Evolutionary conservation across 805 yeast species (phyloP).

Genomic region (Saccharomycopsis schoenii): DNA sequence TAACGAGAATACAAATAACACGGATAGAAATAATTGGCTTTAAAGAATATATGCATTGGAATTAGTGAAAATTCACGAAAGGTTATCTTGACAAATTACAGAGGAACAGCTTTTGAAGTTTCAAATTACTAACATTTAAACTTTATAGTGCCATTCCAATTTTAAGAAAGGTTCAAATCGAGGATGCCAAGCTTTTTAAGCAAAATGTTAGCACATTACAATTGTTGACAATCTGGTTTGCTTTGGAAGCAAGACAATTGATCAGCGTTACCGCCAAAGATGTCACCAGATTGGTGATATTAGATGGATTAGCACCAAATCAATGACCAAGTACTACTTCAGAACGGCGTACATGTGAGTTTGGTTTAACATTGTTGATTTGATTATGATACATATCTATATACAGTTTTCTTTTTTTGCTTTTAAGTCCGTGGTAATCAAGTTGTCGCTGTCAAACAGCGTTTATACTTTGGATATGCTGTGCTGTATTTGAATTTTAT

Average conservation of each 20-base stretch:
- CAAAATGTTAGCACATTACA: slow-evolving; percentile 21
- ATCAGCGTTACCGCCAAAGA: slow-evolving; percentile 77
- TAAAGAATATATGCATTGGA: too few relatives aligned
- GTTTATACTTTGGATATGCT: too few relatives aligned
- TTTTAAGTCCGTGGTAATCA: too few relatives aligned
- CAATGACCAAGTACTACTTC: not conserved
- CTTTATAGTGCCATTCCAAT: slow-evolving; percentile 65
- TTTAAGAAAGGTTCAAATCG: slow-evolving; percentile 66
- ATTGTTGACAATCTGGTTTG: slow-evolving; percentile 83
- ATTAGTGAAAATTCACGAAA: not conserved
- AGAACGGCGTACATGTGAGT: not conserved
- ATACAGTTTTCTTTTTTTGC: too few relatives aligned
- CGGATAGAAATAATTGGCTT: not conserved
- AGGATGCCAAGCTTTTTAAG: slow-evolving; percentile 47
- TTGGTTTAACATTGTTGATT: too few relatives aligned
- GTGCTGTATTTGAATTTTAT: too few relatives aligned
- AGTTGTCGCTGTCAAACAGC: too few relatives aligned
- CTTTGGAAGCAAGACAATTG: slow-evolving; percentile 80
- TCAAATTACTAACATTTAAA: not conserved
- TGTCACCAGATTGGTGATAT: slow-evolving; percentile 21
- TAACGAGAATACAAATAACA: too few relatives aligned
- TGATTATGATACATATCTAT: too few relatives aligned
- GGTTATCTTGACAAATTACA: not conserved
- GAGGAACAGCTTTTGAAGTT: not conserved
- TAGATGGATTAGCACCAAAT: slow-evolving; percentile 8